A percentile compares a stretch with the other conserved stretches of the same genome.
These are phyloP conservation scores for Salvia sclarea DNA, from an alignment of 305 asterid genomes.

Conservation along the genomic window DNA sequence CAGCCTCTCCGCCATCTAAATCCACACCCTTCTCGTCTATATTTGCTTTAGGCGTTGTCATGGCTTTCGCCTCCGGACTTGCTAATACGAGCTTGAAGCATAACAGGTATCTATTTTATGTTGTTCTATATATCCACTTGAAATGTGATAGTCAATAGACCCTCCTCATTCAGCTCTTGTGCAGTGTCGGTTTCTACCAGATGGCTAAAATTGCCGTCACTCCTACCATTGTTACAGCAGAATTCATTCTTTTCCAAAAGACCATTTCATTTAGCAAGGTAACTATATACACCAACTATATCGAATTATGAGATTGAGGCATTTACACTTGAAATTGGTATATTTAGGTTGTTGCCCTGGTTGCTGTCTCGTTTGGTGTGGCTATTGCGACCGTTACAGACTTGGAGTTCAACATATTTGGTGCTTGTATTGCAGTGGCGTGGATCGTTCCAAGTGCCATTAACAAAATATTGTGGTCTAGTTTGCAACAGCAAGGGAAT, in stretches of 20 bases:
- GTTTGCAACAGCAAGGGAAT: slow-evolving; percentile 76
- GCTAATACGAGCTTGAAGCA: slow-evolving; percentile 81
- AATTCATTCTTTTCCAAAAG: slow-evolving; percentile 65
- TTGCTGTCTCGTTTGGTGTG: slow-evolving; percentile 73
- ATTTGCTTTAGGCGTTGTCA: slow-evolving; percentile 76
- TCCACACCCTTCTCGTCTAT: slow-evolving; percentile 79
- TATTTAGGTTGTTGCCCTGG: slow-evolving; percentile 63
- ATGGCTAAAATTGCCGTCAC: slow-evolving; percentile 96
- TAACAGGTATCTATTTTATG: slow-evolving; percentile 51
- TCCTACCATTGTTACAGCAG: slow-evolving; percentile 85
- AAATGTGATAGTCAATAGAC: not conserved
- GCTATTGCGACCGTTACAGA: slow-evolving; percentile 89
- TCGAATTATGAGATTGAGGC: not conserved
- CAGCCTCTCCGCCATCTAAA: slow-evolving; percentile 71
- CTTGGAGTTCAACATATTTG: slow-evolving; percentile 75
- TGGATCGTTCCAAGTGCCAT: slow-evolving; percentile 86
- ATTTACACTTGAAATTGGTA: not conserved
- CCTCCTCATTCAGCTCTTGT: slow-evolving; percentile 37
- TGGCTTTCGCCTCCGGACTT: slow-evolving; percentile 89
- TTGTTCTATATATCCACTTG: not conserved
- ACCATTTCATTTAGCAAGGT: slow-evolving; percentile 61
- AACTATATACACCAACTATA: not conserved
- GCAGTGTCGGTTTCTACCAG: slow-evolving; percentile 94
- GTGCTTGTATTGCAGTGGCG: slow-evolving; percentile 73
- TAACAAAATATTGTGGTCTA: slow-evolving; percentile 84